Evolutionary conservation across 495 filamentous ascomycete species (phyloP).

Genomic region (Collariella sp.): DNA sequence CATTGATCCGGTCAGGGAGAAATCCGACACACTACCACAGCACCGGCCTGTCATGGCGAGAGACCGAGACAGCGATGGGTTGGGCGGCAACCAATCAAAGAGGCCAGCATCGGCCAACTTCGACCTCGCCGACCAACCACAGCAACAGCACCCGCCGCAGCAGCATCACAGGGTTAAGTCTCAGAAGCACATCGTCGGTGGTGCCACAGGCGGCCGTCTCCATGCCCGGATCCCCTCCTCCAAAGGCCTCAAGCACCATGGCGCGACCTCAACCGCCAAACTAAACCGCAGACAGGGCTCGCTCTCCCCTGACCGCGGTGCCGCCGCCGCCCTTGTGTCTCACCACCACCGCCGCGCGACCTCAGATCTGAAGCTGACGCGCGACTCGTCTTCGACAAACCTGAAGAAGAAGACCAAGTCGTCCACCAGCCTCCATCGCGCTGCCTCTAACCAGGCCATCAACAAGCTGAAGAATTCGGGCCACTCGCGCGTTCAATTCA

Average conservation of each 20-base stretch:
- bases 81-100: constrained; percentile 42
- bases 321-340: constrained; percentile 21
- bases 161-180: constrained; percentile 30
- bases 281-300: constrained; percentile 31
- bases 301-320: constrained; percentile 29
- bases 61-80: constrained; percentile 26
- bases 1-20: not conserved
- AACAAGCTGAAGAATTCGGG: constrained; percentile 26
- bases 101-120: constrained; percentile 29
- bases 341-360: constrained; percentile 39
- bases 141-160: constrained; percentile 13
- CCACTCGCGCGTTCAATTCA: constrained; percentile 42
- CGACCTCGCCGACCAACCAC: constrained; percentile 32
- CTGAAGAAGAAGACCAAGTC: constrained; percentile 42
- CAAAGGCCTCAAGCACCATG: constrained; percentile 40
- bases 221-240: constrained; percentile 38
- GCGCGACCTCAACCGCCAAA: constrained; percentile 31
- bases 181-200: constrained; percentile 41
- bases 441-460: constrained; percentile 35
- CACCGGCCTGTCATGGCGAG: constrained; percentile 19
- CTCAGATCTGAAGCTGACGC: constrained; percentile 34
- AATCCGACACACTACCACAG: not conserved
- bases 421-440: constrained; percentile 36
- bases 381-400: constrained; percentile 28
- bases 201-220: constrained; percentile 26